A percentile compares a stretch with the other conserved stretches of the same genome.
These are phyloP conservation scores for Beta macrorhiza DNA, from an alignment of 179 eudicot genomes.

Conservation along the genomic window DNA sequence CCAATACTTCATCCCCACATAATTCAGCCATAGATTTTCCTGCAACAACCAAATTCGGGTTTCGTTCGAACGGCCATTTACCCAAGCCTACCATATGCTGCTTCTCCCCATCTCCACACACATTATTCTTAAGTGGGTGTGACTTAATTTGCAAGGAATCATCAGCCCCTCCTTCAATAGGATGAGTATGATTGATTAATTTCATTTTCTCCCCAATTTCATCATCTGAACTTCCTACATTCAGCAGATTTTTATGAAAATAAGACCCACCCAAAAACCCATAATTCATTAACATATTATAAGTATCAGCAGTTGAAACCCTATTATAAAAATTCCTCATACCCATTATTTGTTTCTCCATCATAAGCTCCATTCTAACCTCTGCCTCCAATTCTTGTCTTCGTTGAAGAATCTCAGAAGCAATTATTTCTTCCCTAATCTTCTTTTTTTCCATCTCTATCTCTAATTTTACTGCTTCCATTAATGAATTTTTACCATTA, in stretches of 20 bases:
- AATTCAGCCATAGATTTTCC: conserved; percentile 18
- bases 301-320: conserved; percentile 22
- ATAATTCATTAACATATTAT: neutral
- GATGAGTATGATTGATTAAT: neutral
- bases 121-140: neutral
- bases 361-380: conserved; percentile 23
- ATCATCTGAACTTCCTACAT: conserved; percentile 28
- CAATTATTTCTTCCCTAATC: conserved; percentile 25
- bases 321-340: conserved; percentile 18
- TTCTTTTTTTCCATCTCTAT: conserved; percentile 21
- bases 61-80: conserved; percentile 22
- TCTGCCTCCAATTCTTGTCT: conserved; percentile 19
- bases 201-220: conserved; percentile 11
- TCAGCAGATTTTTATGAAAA: conserved; percentile 21
- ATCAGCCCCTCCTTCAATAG: neutral
- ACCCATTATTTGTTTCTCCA: conserved; percentile 26
- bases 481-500: conserved; percentile 6
- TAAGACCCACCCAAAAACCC: conserved; percentile 20
- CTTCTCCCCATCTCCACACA: conserved; percentile 9
- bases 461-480: conserved; percentile 9
- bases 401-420: neutral
- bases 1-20: neutral
- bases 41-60: conserved; percentile 12
- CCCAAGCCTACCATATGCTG: neutral
- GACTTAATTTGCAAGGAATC: neutral